These are phyloP conservation scores for Ustilago shanxiensis DNA, from an alignment of 1,284 basidiomycete species.

Conservation along the genomic window DNA sequence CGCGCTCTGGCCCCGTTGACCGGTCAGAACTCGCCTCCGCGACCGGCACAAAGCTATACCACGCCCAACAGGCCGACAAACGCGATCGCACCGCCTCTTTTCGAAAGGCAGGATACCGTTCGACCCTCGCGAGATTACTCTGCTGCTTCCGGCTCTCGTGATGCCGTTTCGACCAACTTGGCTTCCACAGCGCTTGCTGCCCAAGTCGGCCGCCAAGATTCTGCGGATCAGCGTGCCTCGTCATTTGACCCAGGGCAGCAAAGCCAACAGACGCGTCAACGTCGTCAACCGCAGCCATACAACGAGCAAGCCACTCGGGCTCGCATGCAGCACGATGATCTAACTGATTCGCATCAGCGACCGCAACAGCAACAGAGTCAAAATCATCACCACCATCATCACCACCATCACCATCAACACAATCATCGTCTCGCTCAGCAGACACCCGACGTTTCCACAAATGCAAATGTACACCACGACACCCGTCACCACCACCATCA, in stretches of 20 bases:
- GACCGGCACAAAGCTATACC: slow-evolving; percentile 18
- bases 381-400: slow-evolving; percentile 26
- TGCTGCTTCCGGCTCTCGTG: slow-evolving; percentile 30
- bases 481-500: slow-evolving; percentile 16
- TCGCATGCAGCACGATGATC: slow-evolving; percentile 12
- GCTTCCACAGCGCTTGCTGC: slow-evolving; percentile 44
- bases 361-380: slow-evolving; percentile 24
- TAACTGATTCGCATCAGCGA: slow-evolving; percentile 9
- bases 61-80: slow-evolving; percentile 45
- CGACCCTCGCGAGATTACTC: slow-evolving; percentile 37
- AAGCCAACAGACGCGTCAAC: background rate
- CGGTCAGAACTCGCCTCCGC: slow-evolving; percentile 25
- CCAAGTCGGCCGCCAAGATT: slow-evolving; percentile 31
- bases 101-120: slow-evolving; percentile 52
- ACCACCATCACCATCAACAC: slow-evolving; percentile 35
- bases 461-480: slow-evolving; percentile 12
- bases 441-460: slow-evolving; percentile 5
- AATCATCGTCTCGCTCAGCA: slow-evolving; percentile 19
- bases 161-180: slow-evolving; percentile 30
- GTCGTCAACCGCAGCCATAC: slow-evolving; percentile 13
- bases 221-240: slow-evolving; percentile 8
- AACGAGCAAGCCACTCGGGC: slow-evolving; percentile 7
- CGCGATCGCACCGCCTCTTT: slow-evolving; percentile 36
- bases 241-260: slow-evolving; percentile 13
- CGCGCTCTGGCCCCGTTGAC: slow-evolving; percentile 52